phyloP scores from a whole-genome alignment of 345 rosid species.

The Balakata baccata region DNA sequence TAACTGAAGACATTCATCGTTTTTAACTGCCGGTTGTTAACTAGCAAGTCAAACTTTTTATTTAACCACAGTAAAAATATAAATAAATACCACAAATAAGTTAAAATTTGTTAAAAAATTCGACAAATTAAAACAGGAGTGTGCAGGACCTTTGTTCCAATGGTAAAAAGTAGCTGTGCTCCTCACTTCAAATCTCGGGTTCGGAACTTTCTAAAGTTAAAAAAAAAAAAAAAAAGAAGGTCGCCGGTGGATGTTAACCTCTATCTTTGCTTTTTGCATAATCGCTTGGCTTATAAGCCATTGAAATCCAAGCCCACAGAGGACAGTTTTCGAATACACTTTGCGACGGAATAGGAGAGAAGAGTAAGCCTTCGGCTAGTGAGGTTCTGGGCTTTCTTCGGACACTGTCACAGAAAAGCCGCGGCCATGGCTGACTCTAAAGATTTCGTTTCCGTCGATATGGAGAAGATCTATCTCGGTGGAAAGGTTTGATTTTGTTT shows the following conservation, averaged over 20 bases:
- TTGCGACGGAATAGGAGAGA: slow-evolving; percentile 1
- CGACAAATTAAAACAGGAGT: too few species aligned
- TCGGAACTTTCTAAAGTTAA: too few species aligned
- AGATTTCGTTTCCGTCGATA: slow-evolving; percentile 57
- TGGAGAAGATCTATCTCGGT: slow-evolving; percentile 79
- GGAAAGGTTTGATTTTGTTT: slow-evolving; percentile 56
- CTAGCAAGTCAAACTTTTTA: too few species aligned
- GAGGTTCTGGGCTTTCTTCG: slow-evolving; percentile 14
- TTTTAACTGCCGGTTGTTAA: too few species aligned
- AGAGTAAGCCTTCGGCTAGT: background rate
- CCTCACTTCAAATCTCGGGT: too few species aligned
- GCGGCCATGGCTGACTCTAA: slow-evolving; percentile 57
- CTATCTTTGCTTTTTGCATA: background rate
- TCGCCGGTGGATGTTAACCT: slow-evolving; percentile 45
- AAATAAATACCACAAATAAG: background rate
- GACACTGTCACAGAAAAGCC: slow-evolving; percentile 23
- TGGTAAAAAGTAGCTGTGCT: too few species aligned
- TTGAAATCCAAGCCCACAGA: background rate
- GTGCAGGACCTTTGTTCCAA: too few species aligned
- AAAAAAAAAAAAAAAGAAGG: background rate
- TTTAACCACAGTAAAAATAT: background rate
- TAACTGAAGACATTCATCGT: too few species aligned
- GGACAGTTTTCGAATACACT: background rate
- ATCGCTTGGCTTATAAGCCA: slow-evolving; percentile 39
- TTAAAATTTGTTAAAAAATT: too few species aligned